Percentiles rank a stretch among this genome's conserved stretches.
Conservation (phyloP, 2,329 filamentous ascomycete genomes). For the Amauroascus verrucosus region DNA sequence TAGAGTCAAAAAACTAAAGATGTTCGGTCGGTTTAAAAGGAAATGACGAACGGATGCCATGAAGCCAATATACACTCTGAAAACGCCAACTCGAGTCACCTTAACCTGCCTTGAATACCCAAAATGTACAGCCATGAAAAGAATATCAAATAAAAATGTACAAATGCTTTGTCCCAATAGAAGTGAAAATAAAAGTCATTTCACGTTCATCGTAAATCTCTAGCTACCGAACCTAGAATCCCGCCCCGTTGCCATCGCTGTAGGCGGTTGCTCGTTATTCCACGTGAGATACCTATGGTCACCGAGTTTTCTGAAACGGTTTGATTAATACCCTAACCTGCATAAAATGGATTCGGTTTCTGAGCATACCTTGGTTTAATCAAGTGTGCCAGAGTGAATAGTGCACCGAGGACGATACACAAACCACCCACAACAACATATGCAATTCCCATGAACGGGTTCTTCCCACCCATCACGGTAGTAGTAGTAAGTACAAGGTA, state of each 20-base stretch:
- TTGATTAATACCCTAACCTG: constrained; percentile 3
- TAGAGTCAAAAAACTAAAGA: not conserved
- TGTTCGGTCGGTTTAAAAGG: not conserved
- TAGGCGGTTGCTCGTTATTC: constrained; percentile 62
- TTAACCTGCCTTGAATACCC: not conserved
- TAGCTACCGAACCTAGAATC: constrained; percentile 36
- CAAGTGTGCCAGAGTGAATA: constrained; percentile 85
- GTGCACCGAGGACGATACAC: constrained; percentile 73
- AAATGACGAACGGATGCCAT: not conserved
- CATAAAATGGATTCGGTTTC: not conserved
- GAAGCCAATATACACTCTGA: not conserved
- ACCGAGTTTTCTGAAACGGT: constrained; percentile 68
- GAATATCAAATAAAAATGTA: not conserved
- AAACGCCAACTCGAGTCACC: constrained; percentile 5
- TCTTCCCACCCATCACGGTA: constrained; percentile 88
- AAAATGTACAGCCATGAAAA: not conserved
- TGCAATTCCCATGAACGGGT: constrained; percentile 90
- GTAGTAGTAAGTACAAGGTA: constrained; percentile 79
- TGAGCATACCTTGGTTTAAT: constrained; percentile 69
- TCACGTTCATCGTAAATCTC: not conserved
- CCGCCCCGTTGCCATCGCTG: constrained; percentile 46
- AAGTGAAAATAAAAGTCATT: not conserved
- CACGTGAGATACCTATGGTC: constrained; percentile 96
- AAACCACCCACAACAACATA: constrained; percentile 90
- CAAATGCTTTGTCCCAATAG: not conserved